These are phyloP conservation scores for Metschnikowia picachoensis DNA, from an alignment of 805 yeast genomes.

Conservation along the genomic window DNA sequence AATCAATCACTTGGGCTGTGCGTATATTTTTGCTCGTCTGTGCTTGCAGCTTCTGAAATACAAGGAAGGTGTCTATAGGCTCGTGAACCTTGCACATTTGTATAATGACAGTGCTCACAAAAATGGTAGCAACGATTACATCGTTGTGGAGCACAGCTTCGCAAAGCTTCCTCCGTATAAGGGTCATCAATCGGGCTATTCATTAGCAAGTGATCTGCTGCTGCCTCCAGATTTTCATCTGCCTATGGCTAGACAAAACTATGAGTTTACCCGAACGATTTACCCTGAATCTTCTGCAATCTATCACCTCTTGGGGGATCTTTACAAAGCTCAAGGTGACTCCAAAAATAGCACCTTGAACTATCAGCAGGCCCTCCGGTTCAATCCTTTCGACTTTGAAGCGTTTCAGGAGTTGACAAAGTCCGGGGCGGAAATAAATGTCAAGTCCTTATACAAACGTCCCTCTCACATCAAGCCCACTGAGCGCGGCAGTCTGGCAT, in stretches of 20 bases:
- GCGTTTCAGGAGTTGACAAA: slow-evolving; percentile 73
- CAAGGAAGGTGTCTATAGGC: slow-evolving; percentile 57
- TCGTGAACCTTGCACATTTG: slow-evolving; percentile 27
- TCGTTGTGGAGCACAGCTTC: slow-evolving; percentile 2
- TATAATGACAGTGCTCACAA: slow-evolving; percentile 23
- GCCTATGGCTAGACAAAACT: slow-evolving; percentile 24
- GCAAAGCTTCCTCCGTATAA: slow-evolving; percentile 1
- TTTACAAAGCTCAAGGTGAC: slow-evolving; percentile 58
- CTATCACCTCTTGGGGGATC: slow-evolving; percentile 64
- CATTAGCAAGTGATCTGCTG: background rate
- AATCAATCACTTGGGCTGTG: slow-evolving; percentile 66
- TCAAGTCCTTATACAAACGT: slow-evolving; percentile 48
- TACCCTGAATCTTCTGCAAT: slow-evolving; percentile 70
- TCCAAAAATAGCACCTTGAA: slow-evolving; percentile 59
- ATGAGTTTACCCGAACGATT: slow-evolving; percentile 37
- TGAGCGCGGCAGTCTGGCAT: background rate
- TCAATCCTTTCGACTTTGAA: slow-evolving; percentile 82
- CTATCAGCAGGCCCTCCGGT: slow-evolving; percentile 64
- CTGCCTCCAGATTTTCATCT: slow-evolving; percentile 8
- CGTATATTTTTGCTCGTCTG: slow-evolving; percentile 68
- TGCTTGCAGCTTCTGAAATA: slow-evolving; percentile 53
- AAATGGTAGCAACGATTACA: slow-evolving; percentile 1
- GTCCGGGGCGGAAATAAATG: slow-evolving; percentile 66
- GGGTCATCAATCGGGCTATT: background rate
- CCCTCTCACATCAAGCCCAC: slow-evolving; percentile 4